A percentile compares a stretch with the other conserved stretches of the same genome.
phyloP scores from a whole-genome alignment of 2,329 filamentous ascomycete species.

The Fusarium heterosporum region DNA sequence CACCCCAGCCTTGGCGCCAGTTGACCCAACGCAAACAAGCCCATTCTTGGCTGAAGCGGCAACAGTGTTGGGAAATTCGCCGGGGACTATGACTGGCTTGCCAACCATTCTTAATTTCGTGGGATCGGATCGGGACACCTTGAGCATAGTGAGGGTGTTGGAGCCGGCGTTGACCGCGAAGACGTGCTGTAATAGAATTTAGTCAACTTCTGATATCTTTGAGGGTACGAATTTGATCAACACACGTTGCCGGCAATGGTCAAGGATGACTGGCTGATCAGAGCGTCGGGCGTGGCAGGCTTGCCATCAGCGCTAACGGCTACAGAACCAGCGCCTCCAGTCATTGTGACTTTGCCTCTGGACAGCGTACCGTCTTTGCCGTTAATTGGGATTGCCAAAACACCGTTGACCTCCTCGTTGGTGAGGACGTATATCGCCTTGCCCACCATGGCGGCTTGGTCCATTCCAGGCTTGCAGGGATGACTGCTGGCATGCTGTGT shows the following conservation, averaged over 20 bases:
- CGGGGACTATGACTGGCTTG: conserved; percentile 57
- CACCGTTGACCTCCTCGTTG: conserved; percentile 62
- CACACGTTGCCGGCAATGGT: conserved; percentile 62
- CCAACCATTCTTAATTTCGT: conserved; percentile 60
- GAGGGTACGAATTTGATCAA: fast-evolving
- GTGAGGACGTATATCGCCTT: conserved; percentile 68
- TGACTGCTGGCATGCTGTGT: conserved; percentile 7
- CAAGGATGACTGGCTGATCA: conserved; percentile 64
- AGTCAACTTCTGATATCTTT: fast-evolving
- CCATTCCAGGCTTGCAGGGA: conserved; percentile 8
- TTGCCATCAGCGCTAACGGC: conserved; percentile 54
- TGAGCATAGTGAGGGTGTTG: conserved; percentile 64
- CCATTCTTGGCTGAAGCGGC: conserved; percentile 58
- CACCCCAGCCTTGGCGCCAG: conserved; percentile 59
- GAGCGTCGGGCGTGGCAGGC: conserved; percentile 60
- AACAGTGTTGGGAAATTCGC: conserved; percentile 65
- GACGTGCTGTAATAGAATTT: conserved; percentile 53
- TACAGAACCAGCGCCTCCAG: conserved; percentile 60
- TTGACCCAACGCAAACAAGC: conserved; percentile 60
- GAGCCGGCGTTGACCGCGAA: conserved; percentile 67
- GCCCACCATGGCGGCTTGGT: not conserved
- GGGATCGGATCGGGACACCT: conserved; percentile 56
- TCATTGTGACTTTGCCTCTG: conserved; percentile 55
- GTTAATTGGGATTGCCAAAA: conserved; percentile 62
- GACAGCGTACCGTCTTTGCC: conserved; percentile 60